phyloP scores from a whole-genome alignment of 345 rosid genomes.

The Psidium guajava region DNA sequence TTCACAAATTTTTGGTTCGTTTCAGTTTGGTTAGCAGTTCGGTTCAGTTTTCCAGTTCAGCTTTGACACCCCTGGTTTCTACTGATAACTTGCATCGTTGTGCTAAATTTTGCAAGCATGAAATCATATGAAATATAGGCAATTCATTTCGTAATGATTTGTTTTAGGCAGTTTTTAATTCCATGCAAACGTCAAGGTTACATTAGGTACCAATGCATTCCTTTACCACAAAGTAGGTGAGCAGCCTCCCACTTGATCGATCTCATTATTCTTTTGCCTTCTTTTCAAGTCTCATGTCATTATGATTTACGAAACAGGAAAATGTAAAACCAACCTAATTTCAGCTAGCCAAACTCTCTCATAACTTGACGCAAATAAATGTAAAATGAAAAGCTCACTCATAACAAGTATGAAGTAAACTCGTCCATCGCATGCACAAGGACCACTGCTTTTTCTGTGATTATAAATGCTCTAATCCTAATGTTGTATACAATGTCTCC shows the following conservation, averaged over 20 bases:
- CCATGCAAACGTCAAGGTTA: neutral
- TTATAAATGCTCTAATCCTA: neutral
- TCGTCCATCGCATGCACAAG: neutral
- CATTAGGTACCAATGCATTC: neutral
- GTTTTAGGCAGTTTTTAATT: neutral
- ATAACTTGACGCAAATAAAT: neutral
- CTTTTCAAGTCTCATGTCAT: neutral
- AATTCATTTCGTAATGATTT: neutral
- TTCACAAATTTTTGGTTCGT: too few relatives aligned
- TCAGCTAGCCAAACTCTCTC: neutral
- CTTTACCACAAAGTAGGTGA: neutral
- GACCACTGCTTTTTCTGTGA: neutral
- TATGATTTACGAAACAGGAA: neutral
- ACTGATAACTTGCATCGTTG: neutral
- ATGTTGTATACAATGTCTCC: neutral
- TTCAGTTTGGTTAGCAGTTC: too few relatives aligned
- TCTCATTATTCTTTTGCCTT: neutral
- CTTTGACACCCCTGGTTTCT: neutral
- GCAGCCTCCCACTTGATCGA: neutral
- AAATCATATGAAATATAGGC: neutral
- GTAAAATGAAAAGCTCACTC: neutral
- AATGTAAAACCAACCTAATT: neutral
- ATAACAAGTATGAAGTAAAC: neutral
- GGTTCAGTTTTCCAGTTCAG: too few relatives aligned
- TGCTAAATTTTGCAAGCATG: neutral